Base-by-base conservation (phyloP, 164 flowering plant genomes). In the Magnolia officinalis region DNA sequence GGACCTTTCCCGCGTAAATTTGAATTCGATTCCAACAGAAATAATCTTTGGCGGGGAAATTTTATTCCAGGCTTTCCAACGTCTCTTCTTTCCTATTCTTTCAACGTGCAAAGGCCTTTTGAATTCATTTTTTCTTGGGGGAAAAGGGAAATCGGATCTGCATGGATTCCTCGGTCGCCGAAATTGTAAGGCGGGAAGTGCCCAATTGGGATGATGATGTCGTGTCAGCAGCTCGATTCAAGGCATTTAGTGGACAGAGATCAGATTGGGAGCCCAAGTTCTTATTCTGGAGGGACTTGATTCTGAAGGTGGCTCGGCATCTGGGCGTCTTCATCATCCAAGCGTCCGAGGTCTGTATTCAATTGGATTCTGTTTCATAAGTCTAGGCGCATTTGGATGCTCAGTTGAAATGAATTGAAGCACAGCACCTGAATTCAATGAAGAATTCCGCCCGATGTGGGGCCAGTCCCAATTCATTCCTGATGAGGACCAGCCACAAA, bases 201-300 rank as follows among this genome's bases (percentile, higher is more conserved):
- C 78, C 76, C 6, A 94, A 91, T 70, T 95, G 99, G 99, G 96
- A 93, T 80, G 96, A 95, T 58, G 95, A 90, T 70, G 84, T 77
- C 50, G 78, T 82, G 20, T 71, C 89, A 9, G 82, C 84, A 6
- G 91, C 95, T 5, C 76, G 98, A 73, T 95, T 92, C 88, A 95
- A 95, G 81, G 97, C 91, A 0, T 91, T 95, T 45, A 91, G 94
- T 73, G 98, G 98, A 2, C 99, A 91, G 75, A 85, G 90, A 77
- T 83, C 89, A 6, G 99, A 95, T 77, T 93, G 97, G 97, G 92
- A 95, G 79, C 80, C 89, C 55, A 88, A 61, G 65, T 92, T 78
- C 80, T 73, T 72, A 8, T 95, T 95, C 85, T 95, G 97, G 98
- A 83, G 84, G 50, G 87, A 90, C 71, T 82, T 93, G 78, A 90